Evolutionary conservation across 441 rosid species (phyloP).

Genomic region (Euphorbia corollata): DNA sequence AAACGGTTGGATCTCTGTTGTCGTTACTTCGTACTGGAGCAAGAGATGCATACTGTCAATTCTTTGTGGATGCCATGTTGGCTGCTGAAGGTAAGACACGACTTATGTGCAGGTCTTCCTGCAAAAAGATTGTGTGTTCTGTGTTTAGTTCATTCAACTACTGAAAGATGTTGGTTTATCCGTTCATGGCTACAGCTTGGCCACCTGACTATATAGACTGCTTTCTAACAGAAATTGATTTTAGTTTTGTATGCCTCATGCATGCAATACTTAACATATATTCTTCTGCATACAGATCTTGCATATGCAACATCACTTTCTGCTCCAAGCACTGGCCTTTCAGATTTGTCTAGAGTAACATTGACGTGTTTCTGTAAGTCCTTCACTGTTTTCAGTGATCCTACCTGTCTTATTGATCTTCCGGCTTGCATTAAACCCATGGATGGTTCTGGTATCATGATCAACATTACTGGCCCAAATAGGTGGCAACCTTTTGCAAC

Average conservation of each 20-base stretch:
- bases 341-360: constrained; percentile 31
- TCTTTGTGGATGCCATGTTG: constrained; percentile 69
- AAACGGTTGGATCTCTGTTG: constrained; percentile 75
- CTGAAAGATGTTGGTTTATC: neutral
- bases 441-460: constrained; percentile 62
- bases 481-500: constrained; percentile 85
- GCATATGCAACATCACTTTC: constrained; percentile 40
- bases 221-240: neutral
- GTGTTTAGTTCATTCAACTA: neutral
- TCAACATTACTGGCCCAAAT: constrained; percentile 49
- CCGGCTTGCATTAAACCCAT: constrained; percentile 53
- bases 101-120: constrained; percentile 14
- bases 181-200: neutral
- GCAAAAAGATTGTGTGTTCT: neutral
- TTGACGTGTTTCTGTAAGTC: constrained; percentile 63
- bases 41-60: constrained; percentile 66
- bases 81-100: constrained; percentile 59
- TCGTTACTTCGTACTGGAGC: constrained; percentile 81
- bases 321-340: constrained; percentile 25
- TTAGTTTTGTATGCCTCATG: neutral
- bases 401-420: constrained; percentile 57
- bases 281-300: constrained; percentile 54
- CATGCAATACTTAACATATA: constrained; percentile 16
- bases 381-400: constrained; percentile 46
- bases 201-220: neutral